Conservation (phyloP, 768 basidiomycete species). For the Leccinum aurantiacum region DNA sequence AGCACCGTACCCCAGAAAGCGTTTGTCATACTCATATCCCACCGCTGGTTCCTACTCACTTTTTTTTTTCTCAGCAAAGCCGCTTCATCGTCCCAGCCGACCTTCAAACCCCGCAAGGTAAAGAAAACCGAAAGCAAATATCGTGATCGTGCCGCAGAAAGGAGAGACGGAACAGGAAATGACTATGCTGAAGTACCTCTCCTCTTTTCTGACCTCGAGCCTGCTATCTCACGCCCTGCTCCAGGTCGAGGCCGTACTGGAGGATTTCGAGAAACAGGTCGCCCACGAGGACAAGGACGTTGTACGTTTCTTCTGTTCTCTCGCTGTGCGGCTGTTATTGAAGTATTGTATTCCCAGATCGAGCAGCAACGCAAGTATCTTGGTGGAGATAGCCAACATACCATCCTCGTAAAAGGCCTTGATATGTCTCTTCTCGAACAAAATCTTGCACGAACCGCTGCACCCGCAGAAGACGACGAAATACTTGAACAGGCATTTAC, state of each 20-base stretch:
- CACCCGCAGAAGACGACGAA: constrained; percentile 72
- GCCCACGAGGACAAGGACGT: constrained; percentile 58
- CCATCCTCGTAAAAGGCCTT: constrained; percentile 86
- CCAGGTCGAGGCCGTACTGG: constrained; percentile 76
- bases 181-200: constrained; percentile 69
- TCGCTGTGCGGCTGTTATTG: neutral
- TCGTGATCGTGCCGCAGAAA: constrained; percentile 75
- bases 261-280: constrained; percentile 73
- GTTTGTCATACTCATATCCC: constrained; percentile 13
- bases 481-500: constrained; percentile 74
- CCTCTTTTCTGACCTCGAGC: neutral
- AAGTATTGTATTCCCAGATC: constrained; percentile 43
- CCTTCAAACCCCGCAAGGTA: constrained; percentile 81
- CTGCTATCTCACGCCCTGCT: neutral
- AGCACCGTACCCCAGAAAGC: constrained; percentile 11
- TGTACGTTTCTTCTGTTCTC: constrained; percentile 39
- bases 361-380: constrained; percentile 75
- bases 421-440: constrained; percentile 86
- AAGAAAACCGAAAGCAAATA: constrained; percentile 62
- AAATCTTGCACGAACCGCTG: constrained; percentile 64
- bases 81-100: constrained; percentile 52
- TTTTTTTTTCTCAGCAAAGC: constrained; percentile 40
- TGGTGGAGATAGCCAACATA: constrained; percentile 83
- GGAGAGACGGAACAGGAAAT: constrained; percentile 61
- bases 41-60: neutral